Conservation (phyloP, 2,329 filamentous ascomycete species). For the Cercospora sp. region DNA sequence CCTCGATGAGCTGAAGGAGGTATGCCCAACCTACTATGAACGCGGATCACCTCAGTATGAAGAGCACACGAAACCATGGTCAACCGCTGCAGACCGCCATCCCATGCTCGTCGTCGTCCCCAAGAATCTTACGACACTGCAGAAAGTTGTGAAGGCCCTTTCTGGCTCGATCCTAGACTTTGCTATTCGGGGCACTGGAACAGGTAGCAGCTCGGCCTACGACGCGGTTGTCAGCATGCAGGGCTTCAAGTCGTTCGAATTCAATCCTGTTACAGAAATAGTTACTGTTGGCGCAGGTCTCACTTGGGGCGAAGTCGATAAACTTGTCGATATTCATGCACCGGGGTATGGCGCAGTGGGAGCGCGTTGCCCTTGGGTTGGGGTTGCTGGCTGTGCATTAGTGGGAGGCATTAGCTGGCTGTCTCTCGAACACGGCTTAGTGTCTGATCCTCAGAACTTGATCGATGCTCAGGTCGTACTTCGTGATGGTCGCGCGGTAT, state of each 20-base stretch:
- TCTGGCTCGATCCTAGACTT: constrained; percentile 40
- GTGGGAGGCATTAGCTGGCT: constrained; percentile 45
- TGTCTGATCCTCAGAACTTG: constrained; percentile 45
- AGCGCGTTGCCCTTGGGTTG: constrained; percentile 42
- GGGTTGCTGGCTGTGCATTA: constrained; percentile 43
- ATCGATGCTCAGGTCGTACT: constrained; percentile 44
- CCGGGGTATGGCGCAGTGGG: constrained; percentile 42
- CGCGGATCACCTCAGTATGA: constrained; percentile 19
- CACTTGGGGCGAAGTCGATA: constrained; percentile 42
- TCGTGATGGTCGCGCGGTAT: constrained; percentile 41
- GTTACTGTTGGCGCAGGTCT: constrained; percentile 42
- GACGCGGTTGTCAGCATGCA: constrained; percentile 44
- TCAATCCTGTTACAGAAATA: constrained; percentile 36
- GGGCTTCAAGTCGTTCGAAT: constrained; percentile 42
- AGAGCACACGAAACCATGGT: constrained; percentile 35
- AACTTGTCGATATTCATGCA: constrained; percentile 38
- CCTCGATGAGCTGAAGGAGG: constrained; percentile 1
- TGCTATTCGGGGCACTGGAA: constrained; percentile 41
- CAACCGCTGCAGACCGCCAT: constrained; percentile 37
- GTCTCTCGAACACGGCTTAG: constrained; percentile 41
- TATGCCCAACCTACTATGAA: constrained; percentile 12
- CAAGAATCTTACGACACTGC: constrained; percentile 33
- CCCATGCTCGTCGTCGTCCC: constrained; percentile 42
- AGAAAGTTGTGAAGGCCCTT: constrained; percentile 38
- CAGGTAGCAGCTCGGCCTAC: constrained; percentile 40